phyloP scores from a whole-genome alignment of 2,329 filamentous ascomycete genomes.

The Cercospora canescens region DNA sequence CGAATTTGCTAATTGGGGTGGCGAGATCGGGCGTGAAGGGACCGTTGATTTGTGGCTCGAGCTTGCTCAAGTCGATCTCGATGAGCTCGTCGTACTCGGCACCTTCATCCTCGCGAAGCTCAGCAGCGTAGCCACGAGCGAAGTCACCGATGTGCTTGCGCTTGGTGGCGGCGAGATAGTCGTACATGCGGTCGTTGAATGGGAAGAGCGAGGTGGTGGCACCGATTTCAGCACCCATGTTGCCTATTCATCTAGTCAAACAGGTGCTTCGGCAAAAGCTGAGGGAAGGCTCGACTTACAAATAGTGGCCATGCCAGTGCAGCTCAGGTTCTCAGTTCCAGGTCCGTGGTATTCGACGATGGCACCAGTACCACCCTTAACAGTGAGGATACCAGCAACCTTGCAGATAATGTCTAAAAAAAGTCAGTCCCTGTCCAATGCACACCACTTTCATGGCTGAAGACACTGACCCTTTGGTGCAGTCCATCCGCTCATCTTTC shows the following conservation, averaged over 20 bases:
- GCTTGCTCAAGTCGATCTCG: constrained; percentile 90
- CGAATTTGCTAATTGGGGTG: constrained; percentile 97
- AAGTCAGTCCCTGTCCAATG: constrained; percentile 11
- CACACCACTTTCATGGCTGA: not conserved
- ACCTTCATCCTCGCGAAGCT: constrained; percentile 83
- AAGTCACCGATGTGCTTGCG: constrained; percentile 88
- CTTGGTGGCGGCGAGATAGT: constrained; percentile 92
- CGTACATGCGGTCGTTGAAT: constrained; percentile 97
- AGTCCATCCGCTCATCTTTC: constrained; percentile 86
- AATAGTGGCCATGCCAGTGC: constrained; percentile 87
- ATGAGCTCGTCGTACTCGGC: constrained; percentile 95
- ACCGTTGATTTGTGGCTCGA: constrained; percentile 98
- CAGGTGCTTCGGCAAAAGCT: not conserved
- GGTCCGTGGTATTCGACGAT: constrained; percentile 50
- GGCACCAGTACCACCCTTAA: constrained; percentile 90
- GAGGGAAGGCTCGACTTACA: constrained; percentile 44
- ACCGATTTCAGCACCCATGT: constrained; percentile 64
- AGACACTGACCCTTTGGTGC: constrained; percentile 81
- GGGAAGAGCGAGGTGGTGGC: constrained; percentile 94
- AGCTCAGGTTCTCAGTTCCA: constrained; percentile 71
- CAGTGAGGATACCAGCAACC: constrained; percentile 93
- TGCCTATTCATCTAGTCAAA: constrained; percentile 1
- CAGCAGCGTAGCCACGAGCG: constrained; percentile 77
- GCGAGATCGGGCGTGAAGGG: constrained; percentile 98
- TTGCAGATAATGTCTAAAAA: constrained; percentile 86